Conservation (phyloP, 805 yeast species). For the Lipomyces spencermartinsiae region DNA sequence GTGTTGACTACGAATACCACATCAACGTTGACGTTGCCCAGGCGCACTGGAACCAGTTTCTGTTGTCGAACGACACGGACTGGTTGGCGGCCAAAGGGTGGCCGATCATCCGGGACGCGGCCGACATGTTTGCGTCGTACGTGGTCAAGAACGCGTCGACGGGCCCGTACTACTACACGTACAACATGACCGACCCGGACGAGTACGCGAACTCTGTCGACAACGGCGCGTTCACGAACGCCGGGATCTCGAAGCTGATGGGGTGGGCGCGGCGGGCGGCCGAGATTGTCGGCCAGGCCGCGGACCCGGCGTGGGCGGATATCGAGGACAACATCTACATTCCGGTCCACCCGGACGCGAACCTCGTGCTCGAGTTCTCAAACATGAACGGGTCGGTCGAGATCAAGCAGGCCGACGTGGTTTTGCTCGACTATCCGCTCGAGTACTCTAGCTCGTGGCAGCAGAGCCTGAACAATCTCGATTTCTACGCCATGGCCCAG, state of each 20-base stretch:
- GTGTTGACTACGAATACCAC: constrained; percentile 83
- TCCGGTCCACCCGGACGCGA: constrained; percentile 59
- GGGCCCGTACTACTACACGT: constrained; percentile 59
- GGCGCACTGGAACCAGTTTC: constrained; percentile 69
- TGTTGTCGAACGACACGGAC: constrained; percentile 62
- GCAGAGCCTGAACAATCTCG: constrained; percentile 45
- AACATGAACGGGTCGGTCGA: constrained; percentile 76
- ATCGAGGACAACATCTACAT: constrained; percentile 64
- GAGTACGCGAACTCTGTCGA: constrained; percentile 81
- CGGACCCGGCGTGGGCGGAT: constrained; percentile 51
- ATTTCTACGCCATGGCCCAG: constrained; percentile 57
- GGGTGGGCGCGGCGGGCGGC: constrained; percentile 65
- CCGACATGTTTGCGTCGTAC: constrained; percentile 66
- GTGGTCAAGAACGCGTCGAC: constrained; percentile 59
- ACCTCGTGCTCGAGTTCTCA: constrained; percentile 72
- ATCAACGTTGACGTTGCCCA: constrained; percentile 74
- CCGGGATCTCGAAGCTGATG: constrained; percentile 73
- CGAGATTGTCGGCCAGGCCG: constrained; percentile 55
- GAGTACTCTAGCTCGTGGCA: constrained; percentile 53
- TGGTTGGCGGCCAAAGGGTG: constrained; percentile 63
- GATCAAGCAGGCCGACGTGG: constrained; percentile 85
- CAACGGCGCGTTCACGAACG: constrained; percentile 84
- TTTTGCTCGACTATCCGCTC: constrained; percentile 73
- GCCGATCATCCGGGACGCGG: constrained; percentile 76
- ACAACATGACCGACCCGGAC: constrained; percentile 84